Evolutionary conservation across 1,284 basidiomycete genomes (phyloP), one percentile per base, ranked within the genome.

Genomic region (Peniophora sp.): DNA sequence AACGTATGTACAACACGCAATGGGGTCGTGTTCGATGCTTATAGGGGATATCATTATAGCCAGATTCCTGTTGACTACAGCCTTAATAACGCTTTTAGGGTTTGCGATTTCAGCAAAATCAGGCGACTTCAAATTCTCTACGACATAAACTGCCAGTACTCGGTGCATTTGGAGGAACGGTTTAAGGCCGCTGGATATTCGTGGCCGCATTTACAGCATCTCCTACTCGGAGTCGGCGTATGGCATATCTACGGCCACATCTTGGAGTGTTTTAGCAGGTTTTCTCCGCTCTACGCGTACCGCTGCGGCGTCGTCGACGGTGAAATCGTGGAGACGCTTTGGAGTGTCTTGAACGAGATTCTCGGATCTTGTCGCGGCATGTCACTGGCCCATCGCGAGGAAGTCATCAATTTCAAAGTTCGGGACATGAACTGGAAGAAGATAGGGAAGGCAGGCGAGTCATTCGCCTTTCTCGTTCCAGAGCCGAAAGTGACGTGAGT

Each of bases 211-310:
- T 41, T 41, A 8, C 5, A 41, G 15, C n/a, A 44, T 11, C 17
- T 52, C 3, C 5, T 27, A 3, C 15, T 17, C 15, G 51, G 47
- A 14, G 48, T 52, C 20, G 47, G 47, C 11, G 24, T 32, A 2
- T 52, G n/a, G 15, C 51, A 52, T 24, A 34, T 52, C 27, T 32
- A 44, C 34, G 51, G 51, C 3, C 51, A 52, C 44, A 12, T 43
- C n/a, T 12, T 49, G 5, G 39, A 34, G 24, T 52, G 51, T 34
- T 43, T 3, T 14, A 18, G 18, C 14, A 18, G 47, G 14, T 52
- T 39, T 22, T 35, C 51, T 12, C 51, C 47, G 20, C 10, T 24
- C 3, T 52, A 43, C 34, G 48, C 48, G 23, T 37, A 37, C 14
- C 39, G 51, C 3, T 24, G 23, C 24, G 51, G 51, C n/a, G 10